Conservation (phyloP, 2,329 filamentous ascomycete genomes). For the Akanthomyces lecanii region DNA sequence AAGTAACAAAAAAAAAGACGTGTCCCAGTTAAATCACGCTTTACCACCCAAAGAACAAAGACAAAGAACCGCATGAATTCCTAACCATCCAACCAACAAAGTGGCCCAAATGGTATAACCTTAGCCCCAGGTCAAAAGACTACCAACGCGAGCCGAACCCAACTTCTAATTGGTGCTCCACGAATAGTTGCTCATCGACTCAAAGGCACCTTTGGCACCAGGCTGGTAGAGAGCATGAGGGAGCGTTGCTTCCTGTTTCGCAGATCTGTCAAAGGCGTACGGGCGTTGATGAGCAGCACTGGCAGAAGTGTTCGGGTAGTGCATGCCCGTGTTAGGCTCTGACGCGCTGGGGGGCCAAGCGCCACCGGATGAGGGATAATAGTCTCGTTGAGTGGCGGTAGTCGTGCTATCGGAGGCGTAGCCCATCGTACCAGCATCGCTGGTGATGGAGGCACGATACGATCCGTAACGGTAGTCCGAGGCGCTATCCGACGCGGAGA, state of each 20-base stretch:
- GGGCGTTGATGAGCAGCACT: constrained; percentile 35
- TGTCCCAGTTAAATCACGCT: background rate
- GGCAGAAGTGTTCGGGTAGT: constrained; percentile 36
- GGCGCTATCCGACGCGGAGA: constrained; percentile 45
- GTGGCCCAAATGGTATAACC: background rate
- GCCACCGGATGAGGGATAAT: constrained; percentile 47
- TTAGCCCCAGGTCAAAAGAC: constrained; percentile 16
- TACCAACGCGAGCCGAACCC: background rate
- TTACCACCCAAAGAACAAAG: background rate
- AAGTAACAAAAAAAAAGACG: constrained; percentile 5
- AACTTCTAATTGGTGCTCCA: constrained; percentile 47
- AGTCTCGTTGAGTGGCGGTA: constrained; percentile 37
- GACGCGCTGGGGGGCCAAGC: constrained; percentile 50
- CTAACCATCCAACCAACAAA: background rate
- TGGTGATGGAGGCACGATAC: constrained; percentile 30
- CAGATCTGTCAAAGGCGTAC: constrained; percentile 44
- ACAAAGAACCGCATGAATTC: background rate
- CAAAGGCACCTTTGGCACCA: constrained; percentile 41
- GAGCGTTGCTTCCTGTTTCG: constrained; percentile 34
- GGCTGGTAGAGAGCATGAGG: constrained; percentile 35
- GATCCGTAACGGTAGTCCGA: constrained; percentile 56
- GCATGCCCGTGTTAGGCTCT: constrained; percentile 40
- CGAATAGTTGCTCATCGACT: constrained; percentile 52
- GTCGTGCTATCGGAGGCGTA: constrained; percentile 29
- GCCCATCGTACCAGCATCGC: constrained; percentile 30